Evolutionary conservation across 768 basidiomycete species (phyloP), one percentile per base, ranked within the genome.

Genomic region (Naganishia vaughanmartiniae): DNA sequence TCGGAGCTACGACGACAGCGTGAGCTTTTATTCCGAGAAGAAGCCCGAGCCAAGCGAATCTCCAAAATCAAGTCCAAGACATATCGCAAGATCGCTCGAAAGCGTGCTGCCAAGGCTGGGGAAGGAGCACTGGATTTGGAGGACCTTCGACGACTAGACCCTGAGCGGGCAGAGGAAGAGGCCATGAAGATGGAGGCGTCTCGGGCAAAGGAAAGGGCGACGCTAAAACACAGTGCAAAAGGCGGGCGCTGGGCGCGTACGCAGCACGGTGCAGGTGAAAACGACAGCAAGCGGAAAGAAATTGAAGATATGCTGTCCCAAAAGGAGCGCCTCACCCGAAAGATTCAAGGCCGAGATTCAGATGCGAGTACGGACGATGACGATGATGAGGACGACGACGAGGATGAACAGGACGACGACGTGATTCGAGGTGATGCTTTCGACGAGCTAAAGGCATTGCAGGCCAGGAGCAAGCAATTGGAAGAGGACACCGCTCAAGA

Each of bases 31-130:
- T 96, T 95, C 83, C 88, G 94, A 5, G 92, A 92, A 0, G 95
- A 97, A 75, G 84, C 87, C 42, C 93, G 95, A 79, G 91, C 93
- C 21, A 90, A 90, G 77, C 87, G 94, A 21, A 84, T 95, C 21
- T 87, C 89, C 26, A 97, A 94, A 83, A 99, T 99, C 82, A 98
- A 98, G 84, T 92, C 90, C 80, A 95, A 93, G 82, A 87, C 91
- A 1, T 98, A 93, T 79, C 85, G 93, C 33, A 89, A 89, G 73
- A 84, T 97, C 56, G 88, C 88, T 76, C 86, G 91, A 79, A 93
- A 90, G 78, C 87, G 89, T 76, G 85, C 86, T 55, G 90, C 88
- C 70, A 87, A 87, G 72, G 81, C 89, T 19, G 83, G 72, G 2
- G 60, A 42, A 28, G 81, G 79, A 2, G 74, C 73, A 21, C 69